Evolutionary conservation across 306 rosid genomes (phyloP).

Genomic region (Inga oerstediana): DNA sequence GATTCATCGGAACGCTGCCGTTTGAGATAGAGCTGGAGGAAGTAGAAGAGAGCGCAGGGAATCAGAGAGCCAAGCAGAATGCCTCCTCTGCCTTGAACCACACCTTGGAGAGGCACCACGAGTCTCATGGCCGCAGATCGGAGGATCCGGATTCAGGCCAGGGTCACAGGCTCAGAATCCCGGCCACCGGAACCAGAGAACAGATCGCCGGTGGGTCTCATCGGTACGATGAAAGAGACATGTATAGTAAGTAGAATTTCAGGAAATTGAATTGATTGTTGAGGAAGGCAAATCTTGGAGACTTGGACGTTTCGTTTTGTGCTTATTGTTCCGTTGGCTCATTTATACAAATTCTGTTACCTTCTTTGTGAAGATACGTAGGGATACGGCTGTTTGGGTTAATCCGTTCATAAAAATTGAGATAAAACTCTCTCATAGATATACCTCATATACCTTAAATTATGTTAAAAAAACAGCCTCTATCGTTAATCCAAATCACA

Average conservation of each 20-base stretch:
- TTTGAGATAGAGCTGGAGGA: constrained; percentile 78
- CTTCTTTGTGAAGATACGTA: neutral
- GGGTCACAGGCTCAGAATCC: neutral
- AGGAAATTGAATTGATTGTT: neutral
- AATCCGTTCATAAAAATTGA: too few relatives aligned
- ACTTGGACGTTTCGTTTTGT: neutral
- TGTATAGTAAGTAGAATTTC: neutral
- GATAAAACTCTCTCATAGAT: too few relatives aligned
- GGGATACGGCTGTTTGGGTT: too few relatives aligned
- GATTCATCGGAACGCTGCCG: constrained; percentile 57
- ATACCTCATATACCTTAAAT: too few relatives aligned
- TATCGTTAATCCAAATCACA: too few relatives aligned
- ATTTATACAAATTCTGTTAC: neutral
- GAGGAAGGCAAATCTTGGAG: neutral
- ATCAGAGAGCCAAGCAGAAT: constrained; percentile 78
- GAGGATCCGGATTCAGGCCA: neutral
- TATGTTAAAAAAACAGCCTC: too few relatives aligned
- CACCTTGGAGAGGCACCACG: constrained; percentile 86
- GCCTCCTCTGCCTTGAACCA: constrained; percentile 92
- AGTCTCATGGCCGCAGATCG: constrained; percentile 62
- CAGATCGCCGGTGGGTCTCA: neutral
- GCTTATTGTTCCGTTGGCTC: neutral
- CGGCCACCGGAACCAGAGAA: neutral
- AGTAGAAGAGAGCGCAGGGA: constrained; percentile 91
- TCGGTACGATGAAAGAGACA: neutral